Evolutionary conservation across 306 rosid species (phyloP).

Genomic region (Rosa lucieae): DNA sequence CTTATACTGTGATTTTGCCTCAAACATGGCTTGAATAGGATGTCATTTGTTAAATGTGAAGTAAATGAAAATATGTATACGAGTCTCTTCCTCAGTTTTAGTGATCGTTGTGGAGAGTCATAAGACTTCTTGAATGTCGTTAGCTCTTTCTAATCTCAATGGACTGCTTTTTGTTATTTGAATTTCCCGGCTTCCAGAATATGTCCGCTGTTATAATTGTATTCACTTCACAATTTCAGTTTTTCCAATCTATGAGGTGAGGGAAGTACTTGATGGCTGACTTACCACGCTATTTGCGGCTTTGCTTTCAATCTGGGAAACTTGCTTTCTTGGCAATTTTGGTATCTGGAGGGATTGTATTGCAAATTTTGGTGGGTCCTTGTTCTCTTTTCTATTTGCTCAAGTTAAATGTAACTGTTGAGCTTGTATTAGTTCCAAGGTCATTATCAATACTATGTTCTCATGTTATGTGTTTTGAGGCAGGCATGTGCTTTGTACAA

Average conservation of each 20-base stretch:
- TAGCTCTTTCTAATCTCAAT: background rate
- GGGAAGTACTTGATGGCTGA: slow-evolving; percentile 67
- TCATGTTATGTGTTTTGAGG: slow-evolving; percentile 24
- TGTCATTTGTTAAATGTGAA: background rate
- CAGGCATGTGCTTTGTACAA: slow-evolving; percentile 95
- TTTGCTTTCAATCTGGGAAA: slow-evolving; percentile 71
- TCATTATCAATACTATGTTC: slow-evolving; percentile 9
- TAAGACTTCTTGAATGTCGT: background rate
- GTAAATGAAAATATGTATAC: background rate
- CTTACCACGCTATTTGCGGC: slow-evolving; percentile 61
- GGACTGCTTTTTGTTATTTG: background rate
- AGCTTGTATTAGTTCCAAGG: background rate
- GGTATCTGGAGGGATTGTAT: slow-evolving; percentile 81
- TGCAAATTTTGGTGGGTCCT: slow-evolving; percentile 81
- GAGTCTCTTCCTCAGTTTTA: background rate
- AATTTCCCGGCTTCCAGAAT: background rate
- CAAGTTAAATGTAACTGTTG: background rate
- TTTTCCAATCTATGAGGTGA: slow-evolving; percentile 44
- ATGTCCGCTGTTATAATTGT: slow-evolving; percentile 4
- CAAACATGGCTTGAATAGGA: background rate
- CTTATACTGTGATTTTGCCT: background rate
- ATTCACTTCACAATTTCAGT: slow-evolving; percentile 36
- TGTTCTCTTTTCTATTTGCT: slow-evolving; percentile 8
- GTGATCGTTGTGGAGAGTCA: background rate
- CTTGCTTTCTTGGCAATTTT: slow-evolving; percentile 76